Base-by-base conservation (phyloP, 2,329 filamentous ascomycete genomes). In the Dryadomyces quercivorus region DNA sequence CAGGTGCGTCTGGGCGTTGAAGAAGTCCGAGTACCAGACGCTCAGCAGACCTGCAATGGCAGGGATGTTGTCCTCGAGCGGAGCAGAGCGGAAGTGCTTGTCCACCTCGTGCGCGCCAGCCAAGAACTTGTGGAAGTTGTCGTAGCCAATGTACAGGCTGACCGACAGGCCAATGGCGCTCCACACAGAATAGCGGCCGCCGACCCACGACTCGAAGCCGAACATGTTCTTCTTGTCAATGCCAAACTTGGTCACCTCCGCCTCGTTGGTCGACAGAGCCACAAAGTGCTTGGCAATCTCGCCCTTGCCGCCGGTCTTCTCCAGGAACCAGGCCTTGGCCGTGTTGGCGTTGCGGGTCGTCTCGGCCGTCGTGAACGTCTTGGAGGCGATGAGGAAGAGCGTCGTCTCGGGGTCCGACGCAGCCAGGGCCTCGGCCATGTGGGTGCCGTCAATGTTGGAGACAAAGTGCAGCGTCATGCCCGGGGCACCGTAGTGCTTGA, bases 221-320 rank as follows among this genome's bases (percentile, higher is more conserved):
- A 98, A 98, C 93, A 98, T 98, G 80, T 97, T 98, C 80, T 92
- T 92, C 73, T 84, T 85, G 75, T 97, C 92, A 66, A 98, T 98
- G 61, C 93, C 93, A 65, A 98, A 98, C 78, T 97, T 97, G 73
- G 87, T 90, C 59, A 98, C 93, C 75, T 97, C 92, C 53, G 76
- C 70, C 74, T 92, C 87, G 73, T 98, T 98, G 70, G 93, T 98
- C 51, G 93, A 97, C 53, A 98, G 82, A 48, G 93, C 93, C 56
- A 96, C 93, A 67, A 98, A 98, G 80, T 98, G 93, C 81, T 97
- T 98, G 63, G 93, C 89, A 63, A 98, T 94, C 31, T 95, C 85
- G 58, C 80, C 82, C 83, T 93, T 73, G 79, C 85, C 70, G 68
- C 70, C 77, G 0, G 81, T 82, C 74, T 84, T 83, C 73, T 94